Base-by-base conservation (phyloP, 2,329 filamentous ascomycete species). In the Penicillium hesseltinei region DNA sequence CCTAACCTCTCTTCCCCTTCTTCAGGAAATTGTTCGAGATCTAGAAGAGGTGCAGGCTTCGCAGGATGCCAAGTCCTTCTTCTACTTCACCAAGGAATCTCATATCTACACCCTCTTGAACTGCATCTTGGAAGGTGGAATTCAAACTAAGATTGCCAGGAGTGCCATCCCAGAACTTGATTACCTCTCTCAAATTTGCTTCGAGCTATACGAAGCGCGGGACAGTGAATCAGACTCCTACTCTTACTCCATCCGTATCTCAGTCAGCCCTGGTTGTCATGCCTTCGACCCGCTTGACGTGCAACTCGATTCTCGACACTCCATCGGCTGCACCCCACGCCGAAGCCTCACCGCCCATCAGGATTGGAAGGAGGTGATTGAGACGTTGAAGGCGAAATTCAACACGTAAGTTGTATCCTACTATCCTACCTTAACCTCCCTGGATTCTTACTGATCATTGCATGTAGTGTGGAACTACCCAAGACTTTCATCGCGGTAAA, bases 31-130 rank as follows among this genome's bases (percentile, higher is more conserved):
- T 67, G 94, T 99, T 7, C 89, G 92, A 70, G 93, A 99, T 69
- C 82, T 99, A 2, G 95, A 99, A 77, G 92, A 97, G 75, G 91
- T 97, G 75, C 94, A 99, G 76, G 93, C 94, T 4, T 95, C 91
- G 0, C 88, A 93, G 52, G 90, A 95, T 64, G 92, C 92, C 44
- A 97, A 97, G 72, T 93, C 89, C 2, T 97, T 97, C 80, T 91
- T 97, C 77, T 99, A 99, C 78, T 99, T 99, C 75, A 99, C 94
- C 62, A 99, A 99, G 75, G 94, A 99, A 76, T 96, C 91, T 0
- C 94, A 99, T 73, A 97, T 99, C 62, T 99, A 99, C 78, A 99
- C 94, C 5, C 83, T 99, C 5, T 84, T 99, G 57, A 99, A 99
- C 75, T 97, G 93, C 73, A 97, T 99, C 66, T 84, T 99, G 27